Conservation (phyloP, 805 yeast species). For the Pichia cephalocereana region DNA sequence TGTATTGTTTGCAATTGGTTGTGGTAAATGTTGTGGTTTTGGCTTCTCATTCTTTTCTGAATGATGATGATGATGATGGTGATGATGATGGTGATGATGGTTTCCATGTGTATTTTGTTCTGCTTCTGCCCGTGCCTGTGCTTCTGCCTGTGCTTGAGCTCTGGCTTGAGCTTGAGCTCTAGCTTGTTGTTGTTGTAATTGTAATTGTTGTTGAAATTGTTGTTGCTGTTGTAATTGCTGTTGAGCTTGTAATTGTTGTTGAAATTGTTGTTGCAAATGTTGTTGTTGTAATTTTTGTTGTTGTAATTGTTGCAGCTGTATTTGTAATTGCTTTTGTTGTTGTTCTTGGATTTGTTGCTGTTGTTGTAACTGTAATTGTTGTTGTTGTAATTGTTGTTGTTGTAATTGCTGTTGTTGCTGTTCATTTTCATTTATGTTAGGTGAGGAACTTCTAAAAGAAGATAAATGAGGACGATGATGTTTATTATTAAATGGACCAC, state of each 20-base stretch:
- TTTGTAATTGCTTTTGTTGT: slow-evolving; percentile 5
- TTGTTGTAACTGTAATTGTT: slow-evolving; percentile 4
- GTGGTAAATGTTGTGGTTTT: neutral
- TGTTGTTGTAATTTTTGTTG: slow-evolving; percentile 1
- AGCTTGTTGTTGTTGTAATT: neutral
- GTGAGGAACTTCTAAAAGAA: slow-evolving; percentile 4
- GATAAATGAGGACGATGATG: slow-evolving; percentile 8
- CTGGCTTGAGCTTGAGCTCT: neutral
- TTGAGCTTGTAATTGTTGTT: neutral
- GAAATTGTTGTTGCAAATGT: slow-evolving; percentile 1
- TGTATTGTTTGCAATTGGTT: neutral
- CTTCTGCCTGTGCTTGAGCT: too few species aligned
- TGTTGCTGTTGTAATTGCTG: neutral
- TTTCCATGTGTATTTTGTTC: too few species aligned
- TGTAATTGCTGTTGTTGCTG: slow-evolving; percentile 1
- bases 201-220: neutral
- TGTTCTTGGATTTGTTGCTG: slow-evolving; percentile 5
- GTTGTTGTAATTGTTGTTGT: slow-evolving; percentile 3
- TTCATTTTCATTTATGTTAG: neutral
- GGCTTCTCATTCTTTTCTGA: neutral
- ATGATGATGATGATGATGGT: slow-evolving; percentile 1
- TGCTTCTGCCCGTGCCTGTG: too few species aligned
- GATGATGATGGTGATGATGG: neutral
- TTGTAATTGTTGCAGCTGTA: neutral
- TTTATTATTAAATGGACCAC: slow-evolving; percentile 3